Conservation (phyloP, 805 yeast genomes). For the Cyberlindnera maclurae region DNA sequence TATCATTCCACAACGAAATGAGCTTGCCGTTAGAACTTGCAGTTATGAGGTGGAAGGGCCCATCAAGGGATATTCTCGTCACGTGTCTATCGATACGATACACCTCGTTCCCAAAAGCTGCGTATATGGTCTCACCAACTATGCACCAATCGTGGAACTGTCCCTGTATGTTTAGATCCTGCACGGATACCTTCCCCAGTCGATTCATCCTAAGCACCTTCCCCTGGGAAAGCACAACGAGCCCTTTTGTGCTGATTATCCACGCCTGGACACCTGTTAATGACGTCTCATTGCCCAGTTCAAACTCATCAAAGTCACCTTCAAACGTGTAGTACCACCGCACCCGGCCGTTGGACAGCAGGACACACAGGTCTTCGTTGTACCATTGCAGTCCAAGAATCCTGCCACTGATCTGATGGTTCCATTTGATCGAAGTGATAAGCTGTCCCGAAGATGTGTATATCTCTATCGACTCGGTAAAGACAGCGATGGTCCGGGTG, state of each 20-base stretch:
- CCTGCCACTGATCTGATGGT: constrained; percentile 8
- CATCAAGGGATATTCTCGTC: constrained; percentile 7
- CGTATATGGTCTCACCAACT: constrained; percentile 2
- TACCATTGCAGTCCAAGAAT: constrained; percentile 6
- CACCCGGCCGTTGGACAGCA: constrained; percentile 9
- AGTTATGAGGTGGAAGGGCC: constrained; percentile 10
- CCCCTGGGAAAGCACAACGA: constrained; percentile 4
- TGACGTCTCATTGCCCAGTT: constrained; percentile 6
- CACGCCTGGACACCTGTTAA: constrained; percentile 4
- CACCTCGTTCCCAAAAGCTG: constrained; percentile 6
- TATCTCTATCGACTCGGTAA: constrained; percentile 6
- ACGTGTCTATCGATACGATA: constrained; percentile 3
- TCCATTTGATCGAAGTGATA: constrained; percentile 10
- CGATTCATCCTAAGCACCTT: constrained; percentile 6
- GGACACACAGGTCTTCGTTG: constrained; percentile 9
- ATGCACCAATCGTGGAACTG: constrained; percentile 10
- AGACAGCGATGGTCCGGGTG: constrained; percentile 11
- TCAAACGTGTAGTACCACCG: constrained; percentile 12
- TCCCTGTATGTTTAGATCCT: constrained; percentile 2
- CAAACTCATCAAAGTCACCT: constrained; percentile 10
- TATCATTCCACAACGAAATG: constrained; percentile 8
- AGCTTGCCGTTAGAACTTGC: constrained; percentile 8
- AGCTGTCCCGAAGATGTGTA: constrained; percentile 6
- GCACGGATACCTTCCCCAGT: constrained; percentile 2
- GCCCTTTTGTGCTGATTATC: constrained; percentile 3